These are phyloP conservation scores for Phalaenopsis equestris DNA, from an alignment of 106 monocot species.

Conservation along the genomic window DNA sequence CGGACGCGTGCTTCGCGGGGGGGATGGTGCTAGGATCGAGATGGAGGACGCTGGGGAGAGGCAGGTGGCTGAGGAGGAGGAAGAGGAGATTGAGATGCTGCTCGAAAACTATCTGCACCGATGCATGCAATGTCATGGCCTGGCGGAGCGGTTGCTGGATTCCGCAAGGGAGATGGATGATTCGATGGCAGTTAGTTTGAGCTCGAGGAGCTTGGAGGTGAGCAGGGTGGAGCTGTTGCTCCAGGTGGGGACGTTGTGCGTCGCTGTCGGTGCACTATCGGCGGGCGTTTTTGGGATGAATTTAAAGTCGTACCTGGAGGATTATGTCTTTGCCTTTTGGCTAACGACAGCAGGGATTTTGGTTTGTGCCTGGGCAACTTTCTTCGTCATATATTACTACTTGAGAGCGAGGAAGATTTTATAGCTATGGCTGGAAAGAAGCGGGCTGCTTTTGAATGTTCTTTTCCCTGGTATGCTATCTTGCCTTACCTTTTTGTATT, in stretches of 20 bases:
- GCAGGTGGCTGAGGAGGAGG: conserved; percentile 93
- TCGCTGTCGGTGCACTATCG: conserved; percentile 86
- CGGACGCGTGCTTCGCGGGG: conserved; percentile 46
- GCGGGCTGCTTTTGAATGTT: not conserved
- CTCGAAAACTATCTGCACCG: conserved; percentile 94
- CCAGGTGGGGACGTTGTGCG: conserved; percentile 96
- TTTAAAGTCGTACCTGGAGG: conserved; percentile 87
- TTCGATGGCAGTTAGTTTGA: conserved; percentile 94
- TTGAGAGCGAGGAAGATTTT: conserved; percentile 60
- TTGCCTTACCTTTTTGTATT: too few relatives aligned
- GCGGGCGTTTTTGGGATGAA: conserved; percentile 99
- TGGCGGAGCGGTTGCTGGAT: conserved; percentile 93
- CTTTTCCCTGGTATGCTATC: not conserved
- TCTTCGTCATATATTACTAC: conserved; percentile 76
- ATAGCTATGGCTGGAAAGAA: conserved; percentile 11
- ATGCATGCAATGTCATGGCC: conserved; percentile 96
- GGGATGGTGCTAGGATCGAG: conserved; percentile 43
- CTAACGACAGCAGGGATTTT: conserved; percentile 81
- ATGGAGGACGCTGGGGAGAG: conserved; percentile 55
- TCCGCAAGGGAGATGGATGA: conserved; percentile 99
- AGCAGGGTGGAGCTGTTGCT: conserved; percentile 91
- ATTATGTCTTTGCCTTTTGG: conserved; percentile 83
- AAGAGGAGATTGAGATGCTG: conserved; percentile 99
- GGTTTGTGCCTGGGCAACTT: conserved; percentile 60
- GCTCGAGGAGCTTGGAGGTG: conserved; percentile 86